These are phyloP conservation scores for Fusarium secorum DNA, from an alignment of 2,329 filamentous ascomycete species.

Conservation along the genomic window DNA sequence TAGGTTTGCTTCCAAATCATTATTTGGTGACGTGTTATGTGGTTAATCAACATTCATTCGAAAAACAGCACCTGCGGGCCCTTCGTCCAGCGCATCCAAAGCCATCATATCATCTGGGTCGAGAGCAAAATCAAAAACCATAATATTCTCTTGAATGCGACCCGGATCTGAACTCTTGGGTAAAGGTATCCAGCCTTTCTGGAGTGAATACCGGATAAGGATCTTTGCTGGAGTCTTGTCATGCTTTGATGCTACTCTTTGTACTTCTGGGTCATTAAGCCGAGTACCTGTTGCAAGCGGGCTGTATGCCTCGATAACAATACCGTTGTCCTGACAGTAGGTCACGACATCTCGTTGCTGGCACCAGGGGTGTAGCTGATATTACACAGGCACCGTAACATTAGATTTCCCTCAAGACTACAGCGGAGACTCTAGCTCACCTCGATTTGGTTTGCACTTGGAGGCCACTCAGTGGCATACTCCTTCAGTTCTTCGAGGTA, in stretches of 20 bases:
- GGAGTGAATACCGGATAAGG: slow-evolving; percentile 72
- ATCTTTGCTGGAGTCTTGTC: slow-evolving; percentile 69
- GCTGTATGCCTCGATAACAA: slow-evolving; percentile 57
- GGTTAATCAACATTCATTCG: slow-evolving; percentile 39
- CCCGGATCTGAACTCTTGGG: slow-evolving; percentile 70
- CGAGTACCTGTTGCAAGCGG: slow-evolving; percentile 48
- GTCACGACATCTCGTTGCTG: slow-evolving; percentile 57
- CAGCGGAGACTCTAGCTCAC: slow-evolving; percentile 51
- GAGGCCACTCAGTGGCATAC: slow-evolving; percentile 72
- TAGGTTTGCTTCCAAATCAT: not conserved
- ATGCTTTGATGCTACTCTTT: slow-evolving; percentile 65
- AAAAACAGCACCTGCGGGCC: slow-evolving; percentile 43
- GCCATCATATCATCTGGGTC: slow-evolving; percentile 62
- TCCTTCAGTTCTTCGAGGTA: slow-evolving; percentile 74
- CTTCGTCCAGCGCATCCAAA: slow-evolving; percentile 45
- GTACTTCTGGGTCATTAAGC: slow-evolving; percentile 63
- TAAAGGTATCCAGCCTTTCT: slow-evolving; percentile 73
- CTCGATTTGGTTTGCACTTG: slow-evolving; percentile 78
- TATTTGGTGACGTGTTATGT: not conserved
- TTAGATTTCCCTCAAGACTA: not conserved
- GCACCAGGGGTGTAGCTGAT: slow-evolving; percentile 75
- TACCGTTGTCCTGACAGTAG: slow-evolving; percentile 79
- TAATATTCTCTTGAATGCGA: slow-evolving; percentile 66
- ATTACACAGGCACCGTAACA: not conserved
- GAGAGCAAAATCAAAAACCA: slow-evolving; percentile 69